These are phyloP conservation scores for Chrysosporium keratinophilum DNA, from an alignment of 2,329 filamentous ascomycete genomes.

Conservation along the genomic window DNA sequence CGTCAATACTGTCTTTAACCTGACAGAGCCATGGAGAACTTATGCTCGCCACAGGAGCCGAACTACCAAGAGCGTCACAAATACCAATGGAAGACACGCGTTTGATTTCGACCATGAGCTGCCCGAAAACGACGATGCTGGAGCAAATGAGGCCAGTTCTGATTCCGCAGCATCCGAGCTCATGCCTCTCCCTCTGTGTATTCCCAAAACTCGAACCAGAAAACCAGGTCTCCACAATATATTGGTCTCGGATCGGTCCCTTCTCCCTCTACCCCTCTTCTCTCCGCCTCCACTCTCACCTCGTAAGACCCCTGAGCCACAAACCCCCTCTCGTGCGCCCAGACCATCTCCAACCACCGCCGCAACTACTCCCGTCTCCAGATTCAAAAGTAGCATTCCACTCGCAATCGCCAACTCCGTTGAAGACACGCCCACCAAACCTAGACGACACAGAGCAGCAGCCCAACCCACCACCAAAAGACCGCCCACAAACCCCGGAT, in stretches of 20 bases:
- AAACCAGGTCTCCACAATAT: constrained; percentile 1
- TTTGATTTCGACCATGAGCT: background rate
- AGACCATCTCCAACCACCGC: background rate
- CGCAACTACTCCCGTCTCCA: background rate
- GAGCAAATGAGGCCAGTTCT: background rate
- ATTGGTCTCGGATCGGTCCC: constrained; percentile 4
- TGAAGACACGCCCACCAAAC: background rate
- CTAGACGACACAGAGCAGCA: no score
- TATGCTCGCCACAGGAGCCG: background rate
- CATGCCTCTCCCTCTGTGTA: constrained; percentile 22
- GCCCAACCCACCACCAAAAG: background rate
- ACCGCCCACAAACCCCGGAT: constrained; percentile 21
- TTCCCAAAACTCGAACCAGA: constrained; percentile 19
- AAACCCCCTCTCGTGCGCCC: background rate
- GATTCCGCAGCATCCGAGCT: constrained; percentile 11
- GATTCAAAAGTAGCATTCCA: background rate
- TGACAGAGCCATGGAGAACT: constrained; percentile 9
- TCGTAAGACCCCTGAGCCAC: background rate
- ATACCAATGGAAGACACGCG: background rate
- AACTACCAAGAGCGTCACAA: background rate
- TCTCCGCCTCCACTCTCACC: constrained; percentile 7
- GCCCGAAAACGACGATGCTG: background rate
- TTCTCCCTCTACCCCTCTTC: constrained; percentile 5
- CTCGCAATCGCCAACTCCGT: constrained; percentile 1
- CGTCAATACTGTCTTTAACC: background rate